Base-by-base conservation (phyloP, 257 asterid species). In the Nicotiana paniculata region DNA sequence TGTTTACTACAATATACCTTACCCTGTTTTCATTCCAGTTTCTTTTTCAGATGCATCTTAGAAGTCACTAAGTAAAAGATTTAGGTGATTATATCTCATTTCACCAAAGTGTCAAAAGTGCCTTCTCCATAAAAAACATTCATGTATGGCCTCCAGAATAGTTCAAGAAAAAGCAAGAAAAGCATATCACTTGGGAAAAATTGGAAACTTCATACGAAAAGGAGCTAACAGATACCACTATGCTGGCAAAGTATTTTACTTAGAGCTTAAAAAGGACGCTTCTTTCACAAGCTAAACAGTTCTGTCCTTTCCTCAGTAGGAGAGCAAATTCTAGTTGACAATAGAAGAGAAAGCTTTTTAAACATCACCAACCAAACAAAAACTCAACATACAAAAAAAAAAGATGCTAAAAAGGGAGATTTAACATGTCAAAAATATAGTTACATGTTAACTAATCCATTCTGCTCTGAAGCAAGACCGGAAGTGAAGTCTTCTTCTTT, bases 41-140 rank as follows among this genome's bases (percentile, higher is more conserved):
- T 72, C 61, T 72, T 72, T 26, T 72, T 39, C 61, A 46, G 39
- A 24, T 46, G 37, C 37, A 72, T 26, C 24, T 58, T 46, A 72
- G 16, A 46, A 13, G 77, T 39, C n/a, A 26, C 77, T n/a, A 21
- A 43, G 11, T 70, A 69, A 70, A 70, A 70, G 35, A 70, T 10
- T 46, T 70, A 70, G 35, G 77, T n/a, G 77, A 70, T 43, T 39
- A 10, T 69, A 70, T 70, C 35, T 32, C 77, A 70, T 70, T 69
- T n/a, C 77, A 72, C 62, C 61, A 24, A 39, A 7, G 39, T 6
- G 37, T 5, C 7, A 48, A 72, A 53, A 46, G 0, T 72, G 24
- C 35, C 51, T 72, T 72, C 39, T 72, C 79, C 13, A 9, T 72
- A 72, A 9, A 9, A 24, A n/a, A 72, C 39, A 46, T 24, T 51